Evolutionary conservation across 225 moss, liverwort and hornwort species (phyloP), one percentile per base, ranked within the genome.

Genomic region (Straminergon stramineum): DNA sequence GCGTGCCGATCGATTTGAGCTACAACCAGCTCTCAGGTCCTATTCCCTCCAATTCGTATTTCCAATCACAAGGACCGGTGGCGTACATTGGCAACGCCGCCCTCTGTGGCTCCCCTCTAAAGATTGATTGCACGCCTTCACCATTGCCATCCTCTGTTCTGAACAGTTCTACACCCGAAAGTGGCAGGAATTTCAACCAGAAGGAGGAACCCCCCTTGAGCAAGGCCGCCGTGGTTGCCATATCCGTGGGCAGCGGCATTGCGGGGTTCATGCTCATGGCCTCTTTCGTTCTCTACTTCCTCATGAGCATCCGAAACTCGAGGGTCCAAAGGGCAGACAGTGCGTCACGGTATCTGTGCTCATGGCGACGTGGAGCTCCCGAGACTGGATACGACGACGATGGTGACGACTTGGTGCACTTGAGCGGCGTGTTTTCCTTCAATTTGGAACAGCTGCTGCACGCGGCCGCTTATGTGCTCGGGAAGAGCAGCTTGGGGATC

Each of bases 401-500:
- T 5, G 86, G 62, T 27, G 90, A 85, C 57, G 90, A 85, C 57
- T 64, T 96, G 87, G 85, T 91, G 43, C 91, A 92, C 66, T 68
- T 96, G 63, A 93, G 89, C 62, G 87, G 89, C 31, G 88, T 82
- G 34, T 67, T 92, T 66, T 84, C 90, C 48, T 96, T 94, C 84
- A 90, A 57, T 84, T 76, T 94, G 88, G 94, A 95, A 81, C 93
- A 93, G n/a, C 80, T 96, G 52, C 87, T 96, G 67, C 91, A 94
- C 35, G 95, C 96, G 14, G 91, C 95, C 7, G 95, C 96, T 10
- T 94, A 90, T 35, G 88, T 93, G 31, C 84, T 96, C 48, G 93
- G 95, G 41, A 95, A 94, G 84, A 94, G 95, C 41, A 92, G 90
- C 18, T 91, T 85, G 16, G 97, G 97, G 71, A 95, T 96, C 63